phyloP scores from a whole-genome alignment of 441 rosid species.

The Populus hybrid region DNA sequence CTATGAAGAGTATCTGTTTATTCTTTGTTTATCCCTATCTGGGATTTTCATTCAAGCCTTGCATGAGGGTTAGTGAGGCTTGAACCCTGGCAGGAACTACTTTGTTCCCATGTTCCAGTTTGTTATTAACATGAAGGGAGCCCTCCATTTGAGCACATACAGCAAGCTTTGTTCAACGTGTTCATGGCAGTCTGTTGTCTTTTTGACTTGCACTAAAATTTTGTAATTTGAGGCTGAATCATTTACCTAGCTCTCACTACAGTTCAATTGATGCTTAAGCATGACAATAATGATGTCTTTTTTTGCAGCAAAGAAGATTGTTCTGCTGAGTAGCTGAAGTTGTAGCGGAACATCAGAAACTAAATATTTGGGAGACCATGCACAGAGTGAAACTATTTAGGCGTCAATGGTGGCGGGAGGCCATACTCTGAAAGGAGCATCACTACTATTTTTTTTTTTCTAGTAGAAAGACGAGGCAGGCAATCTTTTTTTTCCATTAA shows the following conservation, averaged over 20 bases:
- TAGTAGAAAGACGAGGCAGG: constrained; percentile 1
- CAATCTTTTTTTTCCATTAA: background rate
- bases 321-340: constrained; percentile 51
- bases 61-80: background rate
- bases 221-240: background rate
- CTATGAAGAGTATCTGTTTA: background rate
- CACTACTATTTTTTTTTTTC: background rate
- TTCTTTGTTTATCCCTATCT: background rate
- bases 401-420: constrained; percentile 6
- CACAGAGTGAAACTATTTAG: background rate
- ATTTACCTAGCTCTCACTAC: background rate
- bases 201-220: too few relatives aligned
- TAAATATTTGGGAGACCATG: background rate
- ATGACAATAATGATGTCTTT: background rate
- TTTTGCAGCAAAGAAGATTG: constrained; percentile 54
- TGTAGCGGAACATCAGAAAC: background rate
- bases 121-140: background rate
- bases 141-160: too few relatives aligned
- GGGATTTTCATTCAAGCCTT: background rate
- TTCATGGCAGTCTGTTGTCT: too few relatives aligned
- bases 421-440: background rate
- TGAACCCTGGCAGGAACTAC: background rate
- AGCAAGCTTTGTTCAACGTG: too few relatives aligned
- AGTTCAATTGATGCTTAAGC: too few relatives aligned
- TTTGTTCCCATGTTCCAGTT: background rate